Base-by-base conservation (phyloP, 2,329 filamentous ascomycete species). In the Exophiala alcalophila region DNA sequence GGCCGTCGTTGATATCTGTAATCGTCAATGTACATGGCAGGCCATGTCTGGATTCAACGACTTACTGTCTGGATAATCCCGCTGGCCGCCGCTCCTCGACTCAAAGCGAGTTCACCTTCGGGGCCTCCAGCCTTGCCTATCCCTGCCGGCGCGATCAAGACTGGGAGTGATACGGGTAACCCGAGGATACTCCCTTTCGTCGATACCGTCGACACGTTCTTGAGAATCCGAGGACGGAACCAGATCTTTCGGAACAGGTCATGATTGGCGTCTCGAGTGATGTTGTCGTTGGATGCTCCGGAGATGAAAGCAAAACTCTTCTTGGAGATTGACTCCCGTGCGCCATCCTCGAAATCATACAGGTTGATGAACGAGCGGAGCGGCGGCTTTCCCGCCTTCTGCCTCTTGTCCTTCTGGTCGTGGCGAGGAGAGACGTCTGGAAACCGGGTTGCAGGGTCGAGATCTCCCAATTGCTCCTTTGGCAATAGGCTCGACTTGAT, bases 1-100 rank as follows among this genome's bases (percentile, higher is more conserved):
- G 1, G 78, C 77, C 31, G 74, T 78, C 4, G 78, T 83, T 9
- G 38, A 55, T 24, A 47, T 44, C 42, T 47, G 26, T 12, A 12
- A 3, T 11, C 1, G 9, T 32, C 2, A 30, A 25, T 7, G n/a
- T 4, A 10, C n/a, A 6, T 7, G 14, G 37, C n/a, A 10, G 29
- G 9, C 20, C 5, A 25, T 16, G 11, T 8, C 15, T 3, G 19
- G 5, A 20, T 9, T 67, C 61, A 15, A 82, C 72, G 40, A 80
- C 76, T 2, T 74, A 77, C 7, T 76, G 82, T 44, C 18, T 50
- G 43, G 18, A 53, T 40, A 14, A 51, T 43, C 5, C 53, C 54
- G 9, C 31, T 45, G 7, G 26, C 33, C 9, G 38, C 42, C 2
- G 44, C 44, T n/a, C 37, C 55, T 20, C 43, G 38, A 20, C 65